Percentiles rank a stretch among this genome's conserved stretches.
These are phyloP conservation scores for Pseudocohnilembus persalinus DNA, from an alignment of 169 alveolate genomes.

Conservation along the genomic window DNA sequence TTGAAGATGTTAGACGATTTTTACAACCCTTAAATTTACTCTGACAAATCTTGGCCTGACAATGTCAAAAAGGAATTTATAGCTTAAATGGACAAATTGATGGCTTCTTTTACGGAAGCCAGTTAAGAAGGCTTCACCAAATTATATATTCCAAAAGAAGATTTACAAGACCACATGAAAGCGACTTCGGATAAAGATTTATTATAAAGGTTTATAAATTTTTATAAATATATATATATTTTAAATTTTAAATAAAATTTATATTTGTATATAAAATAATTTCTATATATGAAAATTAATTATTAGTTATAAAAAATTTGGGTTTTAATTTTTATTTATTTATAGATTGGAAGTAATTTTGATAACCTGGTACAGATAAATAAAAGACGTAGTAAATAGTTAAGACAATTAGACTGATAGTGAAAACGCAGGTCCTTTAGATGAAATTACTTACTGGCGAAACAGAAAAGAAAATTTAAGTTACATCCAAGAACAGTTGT, in stretches of 20 bases:
- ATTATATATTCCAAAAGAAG: conserved; percentile 92
- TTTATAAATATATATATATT: no score
- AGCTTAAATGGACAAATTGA: conserved; percentile 89
- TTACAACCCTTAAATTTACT: conserved; percentile 52
- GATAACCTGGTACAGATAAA: conserved; percentile 94
- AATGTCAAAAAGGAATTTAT: conserved; percentile 91
- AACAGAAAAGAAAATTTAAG: conserved; percentile 86
- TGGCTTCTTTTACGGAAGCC: conserved; percentile 88
- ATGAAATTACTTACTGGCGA: conserved; percentile 91
- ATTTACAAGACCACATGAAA: conserved; percentile 82
- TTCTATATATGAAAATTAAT: no score
- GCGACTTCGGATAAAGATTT: conserved; percentile 92
- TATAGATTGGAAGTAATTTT: conserved; percentile 91
- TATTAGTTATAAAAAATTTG: no score
- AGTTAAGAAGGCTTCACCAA: conserved; percentile 89
- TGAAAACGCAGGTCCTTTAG: conserved; percentile 91
- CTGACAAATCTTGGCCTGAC: conserved; percentile 90
- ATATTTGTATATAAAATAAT: no score
- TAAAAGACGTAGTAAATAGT: conserved; percentile 89
- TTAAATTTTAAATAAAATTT: no score
- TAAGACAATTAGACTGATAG: conserved; percentile 85
- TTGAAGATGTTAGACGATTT: conserved; percentile 66
- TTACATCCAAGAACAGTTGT: conserved; percentile 83
- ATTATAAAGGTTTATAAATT: no score
- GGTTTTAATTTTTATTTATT: no score